Base-by-base conservation (phyloP, 2,329 filamentous ascomycete genomes). In the Alternaria triticimaculans region DNA sequence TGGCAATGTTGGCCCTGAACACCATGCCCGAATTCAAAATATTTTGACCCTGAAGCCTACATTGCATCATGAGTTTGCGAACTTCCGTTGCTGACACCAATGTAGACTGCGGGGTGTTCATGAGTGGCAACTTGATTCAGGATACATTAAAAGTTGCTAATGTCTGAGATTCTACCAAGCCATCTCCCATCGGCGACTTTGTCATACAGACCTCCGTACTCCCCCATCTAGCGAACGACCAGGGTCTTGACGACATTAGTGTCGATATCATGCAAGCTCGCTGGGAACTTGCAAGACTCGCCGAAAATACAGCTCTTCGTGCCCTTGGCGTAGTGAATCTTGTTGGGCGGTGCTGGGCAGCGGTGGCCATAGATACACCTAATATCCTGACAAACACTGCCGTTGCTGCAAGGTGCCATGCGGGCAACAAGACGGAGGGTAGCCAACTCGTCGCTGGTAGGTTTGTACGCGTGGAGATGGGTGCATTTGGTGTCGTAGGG, bases 311-410 rank as follows among this genome's bases (percentile, higher is more conserved):
- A 90, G 18, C 82, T 83, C 72, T 85, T 85, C 54, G 80, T 82
- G 41, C 85, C 85, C 26, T 83, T 81, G 62, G 83, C 79, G 33
- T 81, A 82, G 21, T 77, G 75, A 12, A 26, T 53, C 51, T 74
- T 80, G 12, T 72, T 65, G 15, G 71, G 69, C 0, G 82, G 83
- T 64, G 87, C 86, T 18, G 87, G 87, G 71, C 88, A 90, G 37
- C 86, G 84, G 76, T 90, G 88, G 21, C 88, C 88, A 71, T 89
- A 89, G 55, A 89, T 89, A 77, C 88, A 90, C 62, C 85, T 85
- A 2, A 83, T 75, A 63, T 90, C 88, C 55, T 87, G 82, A 70
- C 88, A 90, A 14, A 82, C 82, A 54, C 84, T 82, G 11, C 87
- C 87, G 70, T 86, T 86, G 60, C 83, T 83, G 72, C 88, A 90